Conservation (phyloP, 139 green algal species). For the Tetraselmis striata region DNA sequence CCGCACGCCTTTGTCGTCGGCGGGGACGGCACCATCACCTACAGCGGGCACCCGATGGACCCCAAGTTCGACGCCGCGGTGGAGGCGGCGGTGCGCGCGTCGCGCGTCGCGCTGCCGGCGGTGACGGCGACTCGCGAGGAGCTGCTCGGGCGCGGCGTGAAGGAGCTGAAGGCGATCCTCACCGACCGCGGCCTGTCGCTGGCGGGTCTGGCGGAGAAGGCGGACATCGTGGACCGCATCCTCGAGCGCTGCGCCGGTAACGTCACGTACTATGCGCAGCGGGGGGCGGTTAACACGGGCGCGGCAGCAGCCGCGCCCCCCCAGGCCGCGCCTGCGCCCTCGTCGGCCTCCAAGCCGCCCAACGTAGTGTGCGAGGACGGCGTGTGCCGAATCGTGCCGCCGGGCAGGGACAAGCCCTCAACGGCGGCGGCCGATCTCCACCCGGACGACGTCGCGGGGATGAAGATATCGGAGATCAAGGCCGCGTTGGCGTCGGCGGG, state of each 20-base stretch:
- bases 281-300: too few relatives aligned
- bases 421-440: too few relatives aligned
- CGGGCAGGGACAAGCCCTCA: too few relatives aligned
- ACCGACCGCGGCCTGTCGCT: conserved; percentile 14
- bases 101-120: conserved; percentile 10
- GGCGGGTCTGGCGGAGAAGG: conserved; percentile 26
- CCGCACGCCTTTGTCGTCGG: conserved; percentile 35
- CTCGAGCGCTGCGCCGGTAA: conserved; percentile 22
- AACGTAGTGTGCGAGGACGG: background rate
- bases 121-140: conserved; percentile 22
- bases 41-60: conserved; percentile 33
- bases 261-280: conserved; percentile 25
- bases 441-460: background rate
- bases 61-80: conserved; percentile 22
- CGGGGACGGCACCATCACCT: conserved; percentile 8
- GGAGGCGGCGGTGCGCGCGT: conserved; percentile 3
- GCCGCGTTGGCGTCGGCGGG: background rate
- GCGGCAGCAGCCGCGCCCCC: too few relatives aligned
- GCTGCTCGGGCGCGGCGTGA: conserved; percentile 12
- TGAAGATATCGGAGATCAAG: background rate
- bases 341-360: background rate
- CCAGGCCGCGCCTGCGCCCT: background rate
- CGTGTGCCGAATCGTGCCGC: background rate
- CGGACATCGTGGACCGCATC: conserved; percentile 30
- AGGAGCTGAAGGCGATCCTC: conserved; percentile 32